A percentile compares a stretch with the other conserved stretches of the same genome.
Evolutionary conservation across 139 green algal genomes (phyloP).

Genomic region (Tetraselmis striata): DNA sequence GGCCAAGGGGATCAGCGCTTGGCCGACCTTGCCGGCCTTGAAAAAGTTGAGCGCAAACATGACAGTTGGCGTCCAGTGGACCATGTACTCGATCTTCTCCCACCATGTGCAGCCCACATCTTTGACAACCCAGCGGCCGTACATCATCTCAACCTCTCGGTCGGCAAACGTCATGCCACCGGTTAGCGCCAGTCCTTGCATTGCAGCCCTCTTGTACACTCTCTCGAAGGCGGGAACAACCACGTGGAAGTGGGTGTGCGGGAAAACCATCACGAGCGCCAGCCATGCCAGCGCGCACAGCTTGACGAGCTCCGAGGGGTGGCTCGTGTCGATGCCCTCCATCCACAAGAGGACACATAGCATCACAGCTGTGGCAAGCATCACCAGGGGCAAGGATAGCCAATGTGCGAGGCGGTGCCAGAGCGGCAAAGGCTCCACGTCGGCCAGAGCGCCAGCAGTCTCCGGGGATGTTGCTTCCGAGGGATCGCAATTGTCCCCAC

Average conservation of each 20-base stretch:
- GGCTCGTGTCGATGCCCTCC: too few relatives aligned
- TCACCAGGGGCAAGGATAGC: background rate
- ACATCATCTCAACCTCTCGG: background rate
- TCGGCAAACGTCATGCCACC: background rate
- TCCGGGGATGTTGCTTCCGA: too few relatives aligned
- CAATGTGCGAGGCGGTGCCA: background rate
- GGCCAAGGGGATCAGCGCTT: background rate
- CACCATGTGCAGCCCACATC: background rate
- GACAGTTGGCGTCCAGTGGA: background rate
- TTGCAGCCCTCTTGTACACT: background rate
- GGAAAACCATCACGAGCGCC: background rate
- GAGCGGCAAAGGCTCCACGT: background rate
- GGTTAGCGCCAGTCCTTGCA: background rate
- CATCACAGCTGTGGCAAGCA: background rate
- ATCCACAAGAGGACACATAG: background rate
- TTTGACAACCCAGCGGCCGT: background rate
- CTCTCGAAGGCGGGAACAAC: background rate
- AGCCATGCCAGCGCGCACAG: too few relatives aligned
- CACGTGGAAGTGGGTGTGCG: background rate
- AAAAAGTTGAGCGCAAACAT: background rate
- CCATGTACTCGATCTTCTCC: background rate
- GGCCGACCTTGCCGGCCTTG: too few relatives aligned
- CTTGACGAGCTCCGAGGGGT: too few relatives aligned
- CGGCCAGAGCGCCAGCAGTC: background rate
- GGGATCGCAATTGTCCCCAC: background rate